Evolutionary conservation across 2,329 filamentous ascomycete species (phyloP).

Genomic region (Sclerotinia subarctica): DNA sequence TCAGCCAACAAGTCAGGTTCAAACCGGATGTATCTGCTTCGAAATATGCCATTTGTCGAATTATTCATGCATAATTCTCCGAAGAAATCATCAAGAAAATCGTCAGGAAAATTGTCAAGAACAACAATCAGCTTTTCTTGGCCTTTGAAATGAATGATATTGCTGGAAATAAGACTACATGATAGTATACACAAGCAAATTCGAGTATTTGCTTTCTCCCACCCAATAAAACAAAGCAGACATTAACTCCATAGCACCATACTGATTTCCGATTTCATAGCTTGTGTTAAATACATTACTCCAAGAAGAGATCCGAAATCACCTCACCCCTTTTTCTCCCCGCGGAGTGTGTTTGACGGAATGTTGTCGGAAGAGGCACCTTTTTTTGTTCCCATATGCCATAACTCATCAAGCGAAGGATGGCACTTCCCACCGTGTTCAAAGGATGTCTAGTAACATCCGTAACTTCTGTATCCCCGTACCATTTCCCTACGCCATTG

Average conservation of each 20-base stretch:
- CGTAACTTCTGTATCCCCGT: not conserved
- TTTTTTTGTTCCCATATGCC: not conserved
- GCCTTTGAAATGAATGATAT: not conserved
- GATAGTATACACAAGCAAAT: constrained; percentile 18
- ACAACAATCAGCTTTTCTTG: not conserved
- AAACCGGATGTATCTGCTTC: not conserved
- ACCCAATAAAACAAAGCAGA: not conserved
- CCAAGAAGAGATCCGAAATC: not conserved
- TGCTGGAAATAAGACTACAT: constrained; percentile 11
- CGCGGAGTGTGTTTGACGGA: not conserved
- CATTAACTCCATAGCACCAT: not conserved
- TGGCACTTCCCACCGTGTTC: not conserved
- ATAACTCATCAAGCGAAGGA: not conserved
- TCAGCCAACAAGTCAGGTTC: not conserved
- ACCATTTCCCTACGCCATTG: constrained; percentile 8
- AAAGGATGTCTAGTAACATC: constrained; percentile 3
- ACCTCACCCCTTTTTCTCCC: not conserved
- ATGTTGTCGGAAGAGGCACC: not conserved
- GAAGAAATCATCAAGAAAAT: not conserved
- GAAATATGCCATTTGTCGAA: not conserved
- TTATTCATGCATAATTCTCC: not conserved
- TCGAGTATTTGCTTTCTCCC: constrained; percentile 9
- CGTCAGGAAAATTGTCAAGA: not conserved
- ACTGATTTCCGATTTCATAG: not conserved
- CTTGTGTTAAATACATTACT: not conserved